A percentile compares a stretch with the other conserved stretches of the same genome.
Evolutionary conservation across 1,284 basidiomycete species (phyloP).

Genomic region (Cryptococcus depauperatus): DNA sequence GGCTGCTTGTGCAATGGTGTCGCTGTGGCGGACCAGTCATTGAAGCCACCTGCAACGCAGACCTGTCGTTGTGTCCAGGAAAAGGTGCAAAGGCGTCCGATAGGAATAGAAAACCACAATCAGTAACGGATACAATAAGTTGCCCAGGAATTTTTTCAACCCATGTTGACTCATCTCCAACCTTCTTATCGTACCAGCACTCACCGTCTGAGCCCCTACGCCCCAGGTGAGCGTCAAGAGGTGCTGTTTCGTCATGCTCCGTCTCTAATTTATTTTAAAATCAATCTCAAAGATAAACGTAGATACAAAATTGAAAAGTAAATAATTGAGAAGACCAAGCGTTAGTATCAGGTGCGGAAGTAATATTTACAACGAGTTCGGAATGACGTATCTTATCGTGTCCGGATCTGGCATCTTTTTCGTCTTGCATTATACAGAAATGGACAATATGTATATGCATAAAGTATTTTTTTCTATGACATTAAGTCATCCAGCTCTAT

Average conservation of each 20-base stretch:
- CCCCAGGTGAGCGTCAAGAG: conserved; percentile 39
- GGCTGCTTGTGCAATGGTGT: conserved; percentile 34
- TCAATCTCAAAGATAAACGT: too few species aligned
- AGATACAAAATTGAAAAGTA: too few species aligned
- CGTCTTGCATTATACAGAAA: too few species aligned
- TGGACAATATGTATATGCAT: too few species aligned
- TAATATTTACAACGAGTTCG: too few species aligned
- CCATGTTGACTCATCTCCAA: not conserved
- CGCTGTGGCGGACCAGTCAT: conserved; percentile 41
- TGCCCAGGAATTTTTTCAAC: not conserved
- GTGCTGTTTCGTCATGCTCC: conserved; percentile 20
- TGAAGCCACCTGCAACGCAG: conserved; percentile 42
- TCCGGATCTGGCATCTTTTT: too few species aligned
- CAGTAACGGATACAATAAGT: not conserved
- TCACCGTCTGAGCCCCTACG: conserved; percentile 35
- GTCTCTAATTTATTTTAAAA: too few species aligned
- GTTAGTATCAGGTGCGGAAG: too few species aligned
- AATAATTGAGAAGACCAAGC: too few species aligned
- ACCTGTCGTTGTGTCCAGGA: conserved; percentile 23
- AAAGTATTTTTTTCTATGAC: too few species aligned
- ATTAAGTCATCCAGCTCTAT: too few species aligned
- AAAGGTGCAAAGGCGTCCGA: not conserved
- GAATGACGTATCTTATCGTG: too few species aligned
- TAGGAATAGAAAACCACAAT: not conserved
- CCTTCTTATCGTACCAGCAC: conserved; percentile 10